Conservation (phyloP, 2,329 filamentous ascomycete species). For the Aspergillus pseudonomiae region DNA sequence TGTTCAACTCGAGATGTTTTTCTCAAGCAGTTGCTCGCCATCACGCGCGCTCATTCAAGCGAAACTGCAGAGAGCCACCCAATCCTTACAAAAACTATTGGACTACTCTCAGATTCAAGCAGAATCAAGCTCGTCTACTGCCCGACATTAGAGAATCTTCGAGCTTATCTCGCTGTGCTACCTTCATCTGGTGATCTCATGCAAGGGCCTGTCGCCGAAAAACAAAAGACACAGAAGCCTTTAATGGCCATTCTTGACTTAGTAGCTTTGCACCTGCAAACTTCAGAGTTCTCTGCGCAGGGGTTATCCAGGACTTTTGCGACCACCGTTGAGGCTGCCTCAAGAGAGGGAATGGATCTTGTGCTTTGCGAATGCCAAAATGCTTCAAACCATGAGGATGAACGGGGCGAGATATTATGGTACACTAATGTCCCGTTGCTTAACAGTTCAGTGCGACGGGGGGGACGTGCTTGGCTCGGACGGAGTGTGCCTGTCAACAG, state of each 20-base stretch:
- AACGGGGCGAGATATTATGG: conserved; percentile 42
- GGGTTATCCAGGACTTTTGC: conserved; percentile 51
- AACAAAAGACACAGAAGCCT: conserved; percentile 16
- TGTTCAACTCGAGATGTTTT: conserved; percentile 70
- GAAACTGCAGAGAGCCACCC: conserved; percentile 30
- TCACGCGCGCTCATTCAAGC: conserved; percentile 42
- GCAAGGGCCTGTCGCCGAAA: not conserved
- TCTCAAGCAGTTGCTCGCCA: conserved; percentile 58
- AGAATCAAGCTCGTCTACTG: conserved; percentile 73
- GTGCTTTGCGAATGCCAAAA: conserved; percentile 47
- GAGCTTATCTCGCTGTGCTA: conserved; percentile 71
- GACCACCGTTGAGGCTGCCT: conserved; percentile 41
- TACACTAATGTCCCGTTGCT: conserved; percentile 63
- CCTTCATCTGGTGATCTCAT: not conserved
- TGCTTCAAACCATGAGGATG: conserved; percentile 31
- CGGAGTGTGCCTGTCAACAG: conserved; percentile 60
- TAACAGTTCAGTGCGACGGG: conserved; percentile 56
- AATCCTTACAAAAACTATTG: conserved; percentile 67
- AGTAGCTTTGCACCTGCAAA: conserved; percentile 45
- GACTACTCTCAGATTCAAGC: conserved; percentile 68
- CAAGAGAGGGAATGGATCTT: conserved; percentile 33
- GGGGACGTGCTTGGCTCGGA: conserved; percentile 57
- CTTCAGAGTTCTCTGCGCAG: conserved; percentile 53
- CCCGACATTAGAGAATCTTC: conserved; percentile 74
- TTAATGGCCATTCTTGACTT: conserved; percentile 46